phyloP scores from a whole-genome alignment of 2,329 filamentous ascomycete species.

The Aureobasidium sp. region DNA sequence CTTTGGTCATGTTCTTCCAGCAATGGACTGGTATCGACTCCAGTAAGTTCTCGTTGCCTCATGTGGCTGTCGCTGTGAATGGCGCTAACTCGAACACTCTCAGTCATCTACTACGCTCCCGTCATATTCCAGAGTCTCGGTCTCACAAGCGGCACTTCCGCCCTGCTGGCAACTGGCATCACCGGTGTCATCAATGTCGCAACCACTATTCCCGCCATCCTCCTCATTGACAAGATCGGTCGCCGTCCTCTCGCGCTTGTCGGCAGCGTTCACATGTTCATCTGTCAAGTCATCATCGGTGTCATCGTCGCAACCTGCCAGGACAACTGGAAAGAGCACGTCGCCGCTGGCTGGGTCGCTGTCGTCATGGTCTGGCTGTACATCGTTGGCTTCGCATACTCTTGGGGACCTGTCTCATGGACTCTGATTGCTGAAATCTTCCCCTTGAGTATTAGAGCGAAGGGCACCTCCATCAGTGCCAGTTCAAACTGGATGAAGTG shows the following conservation, averaged over 20 bases:
- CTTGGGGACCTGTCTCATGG: conserved; percentile 67
- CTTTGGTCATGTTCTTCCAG: conserved; percentile 37
- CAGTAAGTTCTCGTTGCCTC: too few relatives aligned
- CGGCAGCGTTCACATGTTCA: conserved; percentile 17
- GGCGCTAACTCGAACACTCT: too few relatives aligned
- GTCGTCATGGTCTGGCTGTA: conserved; percentile 63
- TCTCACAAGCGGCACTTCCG: conserved; percentile 37
- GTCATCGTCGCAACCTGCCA: conserved; percentile 1
- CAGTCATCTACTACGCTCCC: conserved; percentile 39
- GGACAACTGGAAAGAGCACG: conserved; percentile 43
- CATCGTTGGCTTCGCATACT: conserved; percentile 65
- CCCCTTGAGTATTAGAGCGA: conserved; percentile 60
- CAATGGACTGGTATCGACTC: conserved; percentile 46
- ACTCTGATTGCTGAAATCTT: conserved; percentile 64
- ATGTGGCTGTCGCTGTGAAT: too few relatives aligned
- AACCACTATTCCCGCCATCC: conserved; percentile 55
- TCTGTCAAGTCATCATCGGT: conserved; percentile 39
- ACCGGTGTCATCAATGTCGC: conserved; percentile 64
- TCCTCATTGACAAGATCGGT: conserved; percentile 54
- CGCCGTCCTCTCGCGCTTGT: conserved; percentile 51
- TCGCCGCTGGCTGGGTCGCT: conserved; percentile 59
- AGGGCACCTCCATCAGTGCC: conserved; percentile 61
- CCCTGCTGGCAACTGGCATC: conserved; percentile 60
- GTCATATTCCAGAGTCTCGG: conserved; percentile 41
- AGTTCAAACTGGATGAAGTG: conserved; percentile 35